These are phyloP conservation scores for Pestalotiopsis sp. DNA, from an alignment of 2,329 filamentous ascomycete genomes.

Conservation along the genomic window DNA sequence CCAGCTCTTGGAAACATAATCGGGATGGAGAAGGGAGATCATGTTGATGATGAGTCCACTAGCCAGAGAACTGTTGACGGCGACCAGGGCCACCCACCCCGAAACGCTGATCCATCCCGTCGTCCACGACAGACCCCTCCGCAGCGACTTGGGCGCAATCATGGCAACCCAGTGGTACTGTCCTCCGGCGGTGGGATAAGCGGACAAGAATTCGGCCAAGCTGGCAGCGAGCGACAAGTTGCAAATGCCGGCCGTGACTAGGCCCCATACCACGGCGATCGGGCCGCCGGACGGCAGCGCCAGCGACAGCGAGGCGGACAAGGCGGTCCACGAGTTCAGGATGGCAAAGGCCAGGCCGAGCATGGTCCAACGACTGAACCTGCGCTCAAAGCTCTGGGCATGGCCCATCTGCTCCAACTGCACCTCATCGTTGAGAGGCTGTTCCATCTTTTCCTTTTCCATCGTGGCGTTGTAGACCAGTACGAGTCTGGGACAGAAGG, in stretches of 20 bases:
- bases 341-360: conserved; percentile 51
- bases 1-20: conserved; percentile 62
- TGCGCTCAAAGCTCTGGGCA: conserved; percentile 51
- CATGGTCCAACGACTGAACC: conserved; percentile 50
- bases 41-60: conserved; percentile 69
- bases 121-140: conserved; percentile 67
- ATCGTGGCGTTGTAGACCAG: not conserved
- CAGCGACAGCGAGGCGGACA: conserved; percentile 48
- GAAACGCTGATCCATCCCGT: conserved; percentile 75
- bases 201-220: conserved; percentile 71
- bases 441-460: not conserved
- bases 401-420: conserved; percentile 47
- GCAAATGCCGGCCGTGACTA: conserved; percentile 66
- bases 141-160: conserved; percentile 61
- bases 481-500: not conserved
- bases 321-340: conserved; percentile 50
- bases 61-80: conserved; percentile 68
- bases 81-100: conserved; percentile 72
- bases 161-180: conserved; percentile 75
- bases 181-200: conserved; percentile 61
- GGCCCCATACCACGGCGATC: conserved; percentile 73
- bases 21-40: conserved; percentile 61
- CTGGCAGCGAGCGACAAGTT: conserved; percentile 71
- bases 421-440: conserved; percentile 30
- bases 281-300: conserved; percentile 71